Conservation (phyloP, 108 stramenopile species). For the Mediolabrus comicus region DNA sequence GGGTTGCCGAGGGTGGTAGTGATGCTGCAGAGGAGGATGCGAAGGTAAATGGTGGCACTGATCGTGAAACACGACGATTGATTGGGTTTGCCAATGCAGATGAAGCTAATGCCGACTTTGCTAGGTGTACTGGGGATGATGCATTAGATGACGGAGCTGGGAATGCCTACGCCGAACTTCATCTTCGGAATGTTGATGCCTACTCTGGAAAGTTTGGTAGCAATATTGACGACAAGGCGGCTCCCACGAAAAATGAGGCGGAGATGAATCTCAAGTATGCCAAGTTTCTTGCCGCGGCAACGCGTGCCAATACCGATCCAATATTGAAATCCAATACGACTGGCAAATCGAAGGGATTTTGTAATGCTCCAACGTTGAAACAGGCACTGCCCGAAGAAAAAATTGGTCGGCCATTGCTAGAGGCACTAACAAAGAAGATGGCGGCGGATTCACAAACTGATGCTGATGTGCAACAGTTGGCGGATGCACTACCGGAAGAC, state of each 20-base stretch:
- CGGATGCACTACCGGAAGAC: constrained; percentile 66
- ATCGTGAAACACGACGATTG: constrained; percentile 69
- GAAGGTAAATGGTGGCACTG: constrained; percentile 69
- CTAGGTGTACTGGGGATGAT: constrained; percentile 67
- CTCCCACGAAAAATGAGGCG: constrained; percentile 18
- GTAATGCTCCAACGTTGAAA: constrained; percentile 22
- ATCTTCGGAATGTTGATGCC: constrained; percentile 67
- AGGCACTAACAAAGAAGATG: constrained; percentile 85
- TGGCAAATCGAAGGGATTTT: constrained; percentile 37
- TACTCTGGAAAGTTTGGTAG: constrained; percentile 56
- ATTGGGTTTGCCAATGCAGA: constrained; percentile 74
- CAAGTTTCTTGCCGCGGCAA: constrained; percentile 44
- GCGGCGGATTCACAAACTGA: constrained; percentile 75
- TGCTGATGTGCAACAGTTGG: constrained; percentile 65
- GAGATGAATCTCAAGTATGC: constrained; percentile 59
- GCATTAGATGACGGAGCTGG: constrained; percentile 32
- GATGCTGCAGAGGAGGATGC: constrained; percentile 68
- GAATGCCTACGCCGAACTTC: constrained; percentile 47
- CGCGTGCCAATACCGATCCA: constrained; percentile 33
- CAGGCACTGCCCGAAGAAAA: constrained; percentile 68
- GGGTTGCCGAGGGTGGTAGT: constrained; percentile 45
- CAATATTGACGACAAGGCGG: not conserved
- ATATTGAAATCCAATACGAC: constrained; percentile 10
- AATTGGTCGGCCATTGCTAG: constrained; percentile 66
- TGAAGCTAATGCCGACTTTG: constrained; percentile 70